These are phyloP conservation scores for Fusarium xyrophilum DNA, from an alignment of 2,329 filamentous ascomycete genomes.

Conservation along the genomic window DNA sequence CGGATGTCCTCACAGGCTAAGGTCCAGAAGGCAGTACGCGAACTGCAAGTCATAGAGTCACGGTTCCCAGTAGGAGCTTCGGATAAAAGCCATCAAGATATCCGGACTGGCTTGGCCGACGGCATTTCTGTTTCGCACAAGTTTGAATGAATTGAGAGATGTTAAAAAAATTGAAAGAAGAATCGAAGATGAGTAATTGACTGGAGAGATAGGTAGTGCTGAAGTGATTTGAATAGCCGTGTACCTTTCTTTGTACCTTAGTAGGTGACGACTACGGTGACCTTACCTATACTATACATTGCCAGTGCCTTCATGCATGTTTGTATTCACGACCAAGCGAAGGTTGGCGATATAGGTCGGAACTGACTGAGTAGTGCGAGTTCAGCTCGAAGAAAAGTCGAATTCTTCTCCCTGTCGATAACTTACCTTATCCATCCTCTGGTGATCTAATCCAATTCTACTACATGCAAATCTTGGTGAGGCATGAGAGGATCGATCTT, in stretches of 20 bases:
- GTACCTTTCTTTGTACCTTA: background rate
- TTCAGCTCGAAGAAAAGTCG: background rate
- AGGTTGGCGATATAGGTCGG: background rate
- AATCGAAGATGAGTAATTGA: background rate
- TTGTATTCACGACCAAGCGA: background rate
- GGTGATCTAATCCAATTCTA: background rate
- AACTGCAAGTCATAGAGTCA: background rate
- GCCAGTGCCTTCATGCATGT: background rate
- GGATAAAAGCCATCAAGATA: slow-evolving; percentile 10
- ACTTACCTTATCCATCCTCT: background rate
- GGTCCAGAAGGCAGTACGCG: background rate
- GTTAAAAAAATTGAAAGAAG: background rate
- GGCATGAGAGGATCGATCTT: background rate
- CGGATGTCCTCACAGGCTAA: background rate
- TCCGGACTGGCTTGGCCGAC: background rate
- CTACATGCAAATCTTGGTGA: background rate
- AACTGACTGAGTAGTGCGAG: background rate
- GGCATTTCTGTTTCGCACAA: background rate
- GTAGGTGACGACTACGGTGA: background rate
- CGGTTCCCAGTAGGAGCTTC: background rate
- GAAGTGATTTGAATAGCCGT: background rate
- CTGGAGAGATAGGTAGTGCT: background rate
- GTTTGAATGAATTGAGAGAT: background rate
- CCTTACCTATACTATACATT: background rate
- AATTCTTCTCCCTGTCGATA: background rate